phyloP scores from a whole-genome alignment of 129 eudicot genomes.

The Flaveria brownii region DNA sequence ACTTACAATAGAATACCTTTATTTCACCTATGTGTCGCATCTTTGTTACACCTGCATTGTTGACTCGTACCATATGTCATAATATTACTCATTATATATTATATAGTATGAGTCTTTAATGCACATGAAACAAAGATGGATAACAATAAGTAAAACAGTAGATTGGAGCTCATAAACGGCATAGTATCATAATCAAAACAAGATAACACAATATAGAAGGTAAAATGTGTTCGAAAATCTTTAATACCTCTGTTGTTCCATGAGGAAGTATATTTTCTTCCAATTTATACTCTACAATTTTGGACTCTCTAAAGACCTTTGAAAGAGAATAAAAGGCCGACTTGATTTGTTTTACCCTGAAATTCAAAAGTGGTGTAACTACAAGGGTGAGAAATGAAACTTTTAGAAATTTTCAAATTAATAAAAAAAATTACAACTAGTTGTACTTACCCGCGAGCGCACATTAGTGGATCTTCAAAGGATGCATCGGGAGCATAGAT shows the following conservation, averaged over 20 bases:
- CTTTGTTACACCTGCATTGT: too few relatives aligned
- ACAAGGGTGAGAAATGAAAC: not conserved
- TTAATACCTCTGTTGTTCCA: conserved; percentile 69
- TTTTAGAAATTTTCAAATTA: not conserved
- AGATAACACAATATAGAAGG: not conserved
- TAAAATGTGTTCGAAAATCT: not conserved
- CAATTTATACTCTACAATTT: conserved; percentile 66
- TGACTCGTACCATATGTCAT: too few relatives aligned
- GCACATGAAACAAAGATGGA: not conserved
- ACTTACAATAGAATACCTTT: too few relatives aligned
- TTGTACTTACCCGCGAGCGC: conserved; percentile 68
- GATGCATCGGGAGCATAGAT: conserved; percentile 83
- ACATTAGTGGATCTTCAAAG: conserved; percentile 89
- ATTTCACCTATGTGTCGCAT: too few relatives aligned
- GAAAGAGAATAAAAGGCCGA: conserved; percentile 82
- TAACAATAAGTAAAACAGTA: not conserved
- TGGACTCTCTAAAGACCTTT: conserved; percentile 82
- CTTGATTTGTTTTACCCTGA: conserved; percentile 84
- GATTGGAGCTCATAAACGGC: not conserved
- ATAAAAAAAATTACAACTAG: not conserved
- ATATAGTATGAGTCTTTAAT: not conserved
- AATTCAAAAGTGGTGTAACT: conserved; percentile 23
- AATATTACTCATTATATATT: too few relatives aligned
- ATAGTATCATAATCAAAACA: not conserved
- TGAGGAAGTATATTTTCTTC: conserved; percentile 58